phyloP scores from a whole-genome alignment of 1,139 yeast genomes.

The Diutina mesorugosa region DNA sequence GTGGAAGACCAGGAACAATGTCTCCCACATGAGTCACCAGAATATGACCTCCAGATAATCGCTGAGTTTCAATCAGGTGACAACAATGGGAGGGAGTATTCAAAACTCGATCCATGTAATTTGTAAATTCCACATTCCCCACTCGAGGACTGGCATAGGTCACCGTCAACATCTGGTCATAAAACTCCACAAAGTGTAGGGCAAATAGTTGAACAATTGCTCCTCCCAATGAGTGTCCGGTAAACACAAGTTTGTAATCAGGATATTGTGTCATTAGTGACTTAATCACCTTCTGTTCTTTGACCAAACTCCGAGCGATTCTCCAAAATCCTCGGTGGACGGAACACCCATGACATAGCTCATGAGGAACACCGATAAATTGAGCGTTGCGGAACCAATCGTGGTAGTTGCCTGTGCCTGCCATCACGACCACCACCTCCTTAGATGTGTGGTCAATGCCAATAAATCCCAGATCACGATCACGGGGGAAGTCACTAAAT shows the following conservation, averaged over 20 bases:
- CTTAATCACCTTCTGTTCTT: conserved; percentile 14
- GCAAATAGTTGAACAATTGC: conserved; percentile 53
- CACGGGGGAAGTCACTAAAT: conserved; percentile 23
- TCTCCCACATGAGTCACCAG: conserved; percentile 48
- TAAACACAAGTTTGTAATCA: conserved; percentile 35
- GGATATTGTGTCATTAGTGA: conserved; percentile 21
- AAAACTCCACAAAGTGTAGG: conserved; percentile 40
- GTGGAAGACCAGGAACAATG: conserved; percentile 46
- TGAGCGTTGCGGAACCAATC: conserved; percentile 48
- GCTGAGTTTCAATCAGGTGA: conserved; percentile 5
- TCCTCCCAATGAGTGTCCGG: conserved; percentile 70
- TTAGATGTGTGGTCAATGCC: conserved; percentile 25
- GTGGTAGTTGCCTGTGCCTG: conserved; percentile 44
- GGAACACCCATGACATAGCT: conserved; percentile 35
- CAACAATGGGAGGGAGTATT: conserved; percentile 13
- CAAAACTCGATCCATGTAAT: conserved; percentile 40
- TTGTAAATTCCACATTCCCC: conserved; percentile 38
- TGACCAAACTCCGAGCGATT: conserved; percentile 18
- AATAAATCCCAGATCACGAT: conserved; percentile 40
- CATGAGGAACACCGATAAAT: conserved; percentile 24
- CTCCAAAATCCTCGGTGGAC: conserved; percentile 48
- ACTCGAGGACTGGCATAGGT: conserved; percentile 52
- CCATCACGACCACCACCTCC: conserved; percentile 29
- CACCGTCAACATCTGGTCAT: conserved; percentile 38
- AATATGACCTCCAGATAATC: conserved; percentile 20